These are phyloP conservation scores for Lanzia echinophila DNA, from an alignment of 2,329 filamentous ascomycete genomes.

Conservation along the genomic window DNA sequence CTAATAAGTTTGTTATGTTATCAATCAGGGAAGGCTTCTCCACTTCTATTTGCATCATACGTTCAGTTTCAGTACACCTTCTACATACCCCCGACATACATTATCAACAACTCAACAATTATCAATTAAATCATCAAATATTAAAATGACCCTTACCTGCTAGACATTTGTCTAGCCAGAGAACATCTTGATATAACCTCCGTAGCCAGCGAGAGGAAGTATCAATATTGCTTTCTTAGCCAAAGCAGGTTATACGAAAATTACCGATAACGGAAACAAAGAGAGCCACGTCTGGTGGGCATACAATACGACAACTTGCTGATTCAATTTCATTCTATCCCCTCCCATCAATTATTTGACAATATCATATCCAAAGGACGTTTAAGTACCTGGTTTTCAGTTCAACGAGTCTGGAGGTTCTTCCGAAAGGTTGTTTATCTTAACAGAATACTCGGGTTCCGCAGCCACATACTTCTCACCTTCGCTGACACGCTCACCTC, in stretches of 20 bases:
- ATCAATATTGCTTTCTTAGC: constrained; percentile 38
- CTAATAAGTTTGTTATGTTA: no score
- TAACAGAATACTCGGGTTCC: constrained; percentile 27
- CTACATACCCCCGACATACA: no score
- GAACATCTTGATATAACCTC: constrained; percentile 35
- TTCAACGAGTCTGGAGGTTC: constrained; percentile 31
- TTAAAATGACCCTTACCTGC: constrained; percentile 31
- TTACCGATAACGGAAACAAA: constrained; percentile 12
- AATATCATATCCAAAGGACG: constrained; percentile 19
- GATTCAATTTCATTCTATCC: neutral
- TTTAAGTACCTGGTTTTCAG: constrained; percentile 30
- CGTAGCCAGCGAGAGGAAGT: constrained; percentile 39
- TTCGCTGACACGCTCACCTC: constrained; percentile 19
- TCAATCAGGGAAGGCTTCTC: no score
- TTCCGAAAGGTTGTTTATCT: constrained; percentile 26
- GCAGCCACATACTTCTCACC: constrained; percentile 28
- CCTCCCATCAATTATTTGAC: neutral
- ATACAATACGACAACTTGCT: neutral
- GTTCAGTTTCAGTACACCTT: no score
- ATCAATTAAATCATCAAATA: constrained; percentile 5
- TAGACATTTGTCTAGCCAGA: constrained; percentile 41
- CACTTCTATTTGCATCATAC: no score
- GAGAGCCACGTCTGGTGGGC: constrained; percentile 18
- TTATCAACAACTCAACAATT: constrained; percentile 10
- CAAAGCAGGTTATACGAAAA: constrained; percentile 30